phyloP scores from a whole-genome alignment of 768 basidiomycete genomes.

The Suillus alpinus region DNA sequence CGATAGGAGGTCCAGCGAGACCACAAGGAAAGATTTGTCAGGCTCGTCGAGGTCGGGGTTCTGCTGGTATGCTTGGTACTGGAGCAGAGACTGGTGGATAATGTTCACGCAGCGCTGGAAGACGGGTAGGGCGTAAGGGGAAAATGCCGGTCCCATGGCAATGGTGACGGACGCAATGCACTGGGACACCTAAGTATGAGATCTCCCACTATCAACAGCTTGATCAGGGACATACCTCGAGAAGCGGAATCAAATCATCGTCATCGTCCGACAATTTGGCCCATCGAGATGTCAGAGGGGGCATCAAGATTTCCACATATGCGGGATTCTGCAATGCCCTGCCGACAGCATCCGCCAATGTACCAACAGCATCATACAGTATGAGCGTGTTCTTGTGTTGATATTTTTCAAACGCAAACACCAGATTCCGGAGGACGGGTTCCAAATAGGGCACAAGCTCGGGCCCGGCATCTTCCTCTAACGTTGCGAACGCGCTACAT shows the following conservation, averaged over 20 bases:
- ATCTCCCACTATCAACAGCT: background rate
- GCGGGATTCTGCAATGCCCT: constrained; percentile 78
- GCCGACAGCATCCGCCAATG: constrained; percentile 95
- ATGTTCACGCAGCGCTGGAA: constrained; percentile 89
- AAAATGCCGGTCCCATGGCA: constrained; percentile 87
- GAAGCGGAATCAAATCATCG: constrained; percentile 87
- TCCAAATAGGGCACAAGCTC: constrained; percentile 92
- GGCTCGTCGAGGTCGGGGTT: constrained; percentile 92
- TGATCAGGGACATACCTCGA: constrained; percentile 65
- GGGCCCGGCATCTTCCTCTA: constrained; percentile 94
- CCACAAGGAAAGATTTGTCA: constrained; percentile 95
- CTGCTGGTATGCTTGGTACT: constrained; percentile 85
- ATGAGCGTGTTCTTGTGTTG: constrained; percentile 99
- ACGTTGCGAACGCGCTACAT: constrained; percentile 96
- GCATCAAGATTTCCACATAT: constrained; percentile 96
- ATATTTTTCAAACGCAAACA: constrained; percentile 96
- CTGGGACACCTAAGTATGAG: constrained; percentile 38
- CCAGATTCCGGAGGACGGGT: constrained; percentile 91
- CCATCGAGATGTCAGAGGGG: constrained; percentile 89
- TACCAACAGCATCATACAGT: constrained; percentile 97
- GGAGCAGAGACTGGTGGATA: constrained; percentile 76
- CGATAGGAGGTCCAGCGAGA: constrained; percentile 94
- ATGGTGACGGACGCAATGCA: constrained; percentile 98
- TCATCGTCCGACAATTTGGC: constrained; percentile 87
- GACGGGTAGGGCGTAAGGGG: constrained; percentile 84